These are phyloP conservation scores for Cinnamomum chago DNA, from an alignment of 164 flowering plant species.

Conservation along the genomic window DNA sequence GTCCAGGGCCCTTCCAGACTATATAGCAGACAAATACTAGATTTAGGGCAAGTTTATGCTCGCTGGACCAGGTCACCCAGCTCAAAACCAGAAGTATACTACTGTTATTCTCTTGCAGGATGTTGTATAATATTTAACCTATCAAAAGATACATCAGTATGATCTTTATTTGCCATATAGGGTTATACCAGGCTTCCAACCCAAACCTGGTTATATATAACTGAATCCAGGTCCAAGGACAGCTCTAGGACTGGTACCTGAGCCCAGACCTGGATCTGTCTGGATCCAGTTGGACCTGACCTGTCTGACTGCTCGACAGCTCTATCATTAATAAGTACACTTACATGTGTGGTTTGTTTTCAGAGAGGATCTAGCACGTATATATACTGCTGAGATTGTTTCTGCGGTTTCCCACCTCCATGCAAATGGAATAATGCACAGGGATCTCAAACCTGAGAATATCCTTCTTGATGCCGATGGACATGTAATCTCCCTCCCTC, in stretches of 20 bases:
- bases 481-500: slow-evolving; percentile 50
- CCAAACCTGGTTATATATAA: too few relatives aligned
- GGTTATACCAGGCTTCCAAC: too few relatives aligned
- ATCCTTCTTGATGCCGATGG: slow-evolving; percentile 92
- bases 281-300: background rate
- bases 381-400: slow-evolving; percentile 91
- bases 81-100: too few relatives aligned
- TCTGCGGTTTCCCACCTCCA: slow-evolving; percentile 98
- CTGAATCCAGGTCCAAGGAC: background rate
- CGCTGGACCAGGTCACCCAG: too few relatives aligned
- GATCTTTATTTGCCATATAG: too few relatives aligned
- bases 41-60: too few relatives aligned
- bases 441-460: slow-evolving; percentile 95
- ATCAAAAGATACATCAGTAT: too few relatives aligned
- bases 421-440: slow-evolving; percentile 79
- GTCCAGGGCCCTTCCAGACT: too few relatives aligned
- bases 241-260: background rate
- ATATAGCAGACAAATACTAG: too few relatives aligned
- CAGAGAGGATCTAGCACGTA: slow-evolving; percentile 94
- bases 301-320: background rate
- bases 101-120: too few relatives aligned
- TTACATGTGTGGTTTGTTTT: background rate
- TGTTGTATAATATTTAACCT: too few relatives aligned
- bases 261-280: background rate
- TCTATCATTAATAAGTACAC: too few relatives aligned